Evolutionary conservation across 2,329 filamentous ascomycete species (phyloP).

Genomic region (Cladosporium sphaerospermum): DNA sequence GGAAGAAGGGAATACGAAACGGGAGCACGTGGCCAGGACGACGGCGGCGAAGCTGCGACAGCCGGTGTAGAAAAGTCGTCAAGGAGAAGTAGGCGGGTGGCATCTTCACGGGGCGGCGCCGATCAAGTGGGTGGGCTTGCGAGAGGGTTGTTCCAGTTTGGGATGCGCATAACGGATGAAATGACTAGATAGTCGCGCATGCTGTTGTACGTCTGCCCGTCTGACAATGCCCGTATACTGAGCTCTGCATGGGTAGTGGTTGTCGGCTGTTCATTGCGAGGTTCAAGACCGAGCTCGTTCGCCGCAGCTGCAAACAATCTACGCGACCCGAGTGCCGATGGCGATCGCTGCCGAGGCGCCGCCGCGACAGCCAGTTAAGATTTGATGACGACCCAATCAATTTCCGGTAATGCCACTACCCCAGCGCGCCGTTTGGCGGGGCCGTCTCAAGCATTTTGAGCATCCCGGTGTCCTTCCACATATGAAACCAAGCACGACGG

Average conservation of each 20-base stretch:
- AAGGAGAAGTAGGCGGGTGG: slow-evolving; percentile 8
- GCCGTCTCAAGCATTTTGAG: too few relatives aligned
- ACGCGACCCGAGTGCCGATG: not conserved
- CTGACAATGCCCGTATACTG: not conserved
- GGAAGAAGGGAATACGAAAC: slow-evolving; percentile 56
- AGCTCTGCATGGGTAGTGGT: not conserved
- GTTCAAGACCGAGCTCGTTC: too few relatives aligned
- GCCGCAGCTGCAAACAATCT: not conserved
- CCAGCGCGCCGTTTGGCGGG: too few relatives aligned
- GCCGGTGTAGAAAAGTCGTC: slow-evolving; percentile 2
- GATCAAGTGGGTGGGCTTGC: not conserved
- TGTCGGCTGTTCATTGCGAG: not conserved
- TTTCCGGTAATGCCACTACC: not conserved
- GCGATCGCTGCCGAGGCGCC: not conserved
- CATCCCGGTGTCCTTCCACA: too few relatives aligned
- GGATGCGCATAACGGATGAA: slow-evolving; percentile 1
- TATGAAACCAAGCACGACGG: too few relatives aligned
- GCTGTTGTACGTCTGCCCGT: not conserved
- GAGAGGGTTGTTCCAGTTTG: not conserved
- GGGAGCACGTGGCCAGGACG: slow-evolving; percentile 21
- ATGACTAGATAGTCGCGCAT: not conserved
- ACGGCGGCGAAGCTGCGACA: slow-evolving; percentile 2
- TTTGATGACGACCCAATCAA: not conserved
- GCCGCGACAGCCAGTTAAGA: not conserved
- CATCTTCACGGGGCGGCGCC: slow-evolving; percentile 1